Percentiles rank a stretch among this genome's conserved stretches.
Conservation (phyloP, 208 protist genomes). For the Lotmaria passim region DNA sequence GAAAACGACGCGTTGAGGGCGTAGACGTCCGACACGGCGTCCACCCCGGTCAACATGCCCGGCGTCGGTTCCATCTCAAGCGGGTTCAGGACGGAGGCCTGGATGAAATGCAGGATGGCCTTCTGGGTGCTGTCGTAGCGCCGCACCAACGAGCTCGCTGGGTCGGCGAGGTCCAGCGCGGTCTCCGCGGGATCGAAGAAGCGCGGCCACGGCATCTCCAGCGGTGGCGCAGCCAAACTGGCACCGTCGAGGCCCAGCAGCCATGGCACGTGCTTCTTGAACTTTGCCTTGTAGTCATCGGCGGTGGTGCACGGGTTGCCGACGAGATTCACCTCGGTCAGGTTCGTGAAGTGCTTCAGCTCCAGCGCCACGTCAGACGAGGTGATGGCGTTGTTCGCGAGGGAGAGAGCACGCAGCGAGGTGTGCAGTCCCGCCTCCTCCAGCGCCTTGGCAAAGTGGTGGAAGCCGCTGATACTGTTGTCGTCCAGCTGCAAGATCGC, state of each 20-base stretch:
- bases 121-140: constrained; percentile 46
- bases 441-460: constrained; percentile 63
- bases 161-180: constrained; percentile 25
- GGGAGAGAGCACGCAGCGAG: constrained; percentile 63
- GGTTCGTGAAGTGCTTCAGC: constrained; percentile 63
- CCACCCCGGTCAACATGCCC: constrained; percentile 48
- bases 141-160: neutral
- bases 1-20: constrained; percentile 61
- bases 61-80: constrained; percentile 45
- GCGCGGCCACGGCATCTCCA: constrained; percentile 78
- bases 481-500: constrained; percentile 59
- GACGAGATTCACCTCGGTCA: constrained; percentile 69
- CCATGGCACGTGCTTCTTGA: constrained; percentile 74
- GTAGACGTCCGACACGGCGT: constrained; percentile 83
- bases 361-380: constrained; percentile 47
- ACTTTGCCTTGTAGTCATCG: constrained; percentile 51
- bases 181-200: constrained; percentile 41
- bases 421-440: constrained; percentile 68
- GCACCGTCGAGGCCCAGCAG: constrained; percentile 70
- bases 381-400: constrained; percentile 67
- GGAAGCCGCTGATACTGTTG: constrained; percentile 68
- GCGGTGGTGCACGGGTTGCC: constrained; percentile 68
- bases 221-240: constrained; percentile 51
- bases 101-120: constrained; percentile 75
- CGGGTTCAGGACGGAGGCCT: constrained; percentile 55